Evolutionary conservation across 371 early-diverging fungal species (phyloP).

Genomic region (Syncephalastrum sp.): DNA sequence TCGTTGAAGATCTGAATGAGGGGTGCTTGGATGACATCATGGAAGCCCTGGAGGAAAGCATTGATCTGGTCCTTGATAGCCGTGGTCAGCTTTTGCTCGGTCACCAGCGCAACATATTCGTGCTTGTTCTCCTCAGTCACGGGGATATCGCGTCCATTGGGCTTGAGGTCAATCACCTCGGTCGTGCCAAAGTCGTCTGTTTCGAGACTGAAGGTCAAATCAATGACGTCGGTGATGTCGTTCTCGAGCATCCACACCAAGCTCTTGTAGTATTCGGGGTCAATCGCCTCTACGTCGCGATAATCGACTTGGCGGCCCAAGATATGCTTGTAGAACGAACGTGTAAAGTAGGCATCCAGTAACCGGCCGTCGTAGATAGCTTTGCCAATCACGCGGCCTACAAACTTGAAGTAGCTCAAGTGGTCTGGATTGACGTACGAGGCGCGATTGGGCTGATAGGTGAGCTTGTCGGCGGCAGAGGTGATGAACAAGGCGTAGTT

Average conservation of each 20-base stretch:
- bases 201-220: conserved; percentile 94
- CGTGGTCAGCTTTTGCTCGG: conserved; percentile 83
- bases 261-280: conserved; percentile 96
- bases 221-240: conserved; percentile 93
- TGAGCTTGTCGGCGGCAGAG: conserved; percentile 93
- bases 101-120: conserved; percentile 93
- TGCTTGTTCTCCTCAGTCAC: conserved; percentile 98
- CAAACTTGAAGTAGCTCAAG: conserved; percentile 96
- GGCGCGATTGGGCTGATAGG: conserved; percentile 96
- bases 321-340: conserved; percentile 98
- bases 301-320: conserved; percentile 90
- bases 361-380: conserved; percentile 96
- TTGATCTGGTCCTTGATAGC: conserved; percentile 94
- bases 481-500: conserved; percentile 97
- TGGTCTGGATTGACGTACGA: conserved; percentile 97
- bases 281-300: conserved; percentile 96
- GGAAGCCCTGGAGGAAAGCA: conserved; percentile 94
- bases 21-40: conserved; percentile 90
- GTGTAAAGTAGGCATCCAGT: conserved; percentile 96
- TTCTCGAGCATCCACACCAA: conserved; percentile 98
- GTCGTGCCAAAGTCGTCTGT: conserved; percentile 92
- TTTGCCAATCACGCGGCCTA: conserved; percentile 98
- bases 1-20: conserved; percentile 97
- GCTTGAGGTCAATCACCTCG: conserved; percentile 85
- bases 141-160: conserved; percentile 85